A percentile compares a stretch with the other conserved stretches of the same genome.
Evolutionary conservation across 768 basidiomycete genomes (phyloP).

Genomic region (Serpula lacrymans): DNA sequence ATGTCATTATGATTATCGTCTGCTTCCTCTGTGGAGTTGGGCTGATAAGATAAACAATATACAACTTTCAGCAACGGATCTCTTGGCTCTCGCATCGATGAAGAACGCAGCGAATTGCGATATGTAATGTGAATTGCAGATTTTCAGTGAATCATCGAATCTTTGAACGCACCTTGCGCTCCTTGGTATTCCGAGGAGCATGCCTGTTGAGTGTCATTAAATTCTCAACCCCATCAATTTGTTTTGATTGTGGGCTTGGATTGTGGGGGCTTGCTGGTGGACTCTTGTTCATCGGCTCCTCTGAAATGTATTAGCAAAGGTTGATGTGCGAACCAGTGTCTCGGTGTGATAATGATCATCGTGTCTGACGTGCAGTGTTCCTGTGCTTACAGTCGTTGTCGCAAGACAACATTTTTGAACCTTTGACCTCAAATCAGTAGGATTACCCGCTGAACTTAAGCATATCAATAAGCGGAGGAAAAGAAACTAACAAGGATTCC

Average conservation of each 20-base stretch:
- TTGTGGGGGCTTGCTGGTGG: conserved; percentile 36
- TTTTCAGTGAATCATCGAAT: conserved; percentile 79
- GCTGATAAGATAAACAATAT: too few species aligned
- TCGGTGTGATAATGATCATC: conserved; percentile 55
- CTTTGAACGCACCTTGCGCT: conserved; percentile 81
- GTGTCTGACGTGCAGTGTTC: conserved; percentile 5
- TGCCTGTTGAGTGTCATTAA: conserved; percentile 74
- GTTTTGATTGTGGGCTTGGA: conserved; percentile 38
- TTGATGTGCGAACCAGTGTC: too few species aligned
- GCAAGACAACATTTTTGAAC: conserved; percentile 2
- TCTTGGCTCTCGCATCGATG: conserved; percentile 79
- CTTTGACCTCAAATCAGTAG: conserved; percentile 77
- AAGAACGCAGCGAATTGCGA: conserved; percentile 79
- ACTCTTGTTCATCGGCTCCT: conserved; percentile 24
- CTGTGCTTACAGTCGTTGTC: not conserved
- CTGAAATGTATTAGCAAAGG: too few species aligned
- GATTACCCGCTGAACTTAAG: conserved; percentile 86
- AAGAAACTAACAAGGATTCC: conserved; percentile 91
- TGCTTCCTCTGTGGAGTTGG: too few species aligned
- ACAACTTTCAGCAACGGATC: conserved; percentile 62
- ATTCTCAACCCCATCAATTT: conserved; percentile 51
- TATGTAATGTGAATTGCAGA: conserved; percentile 83
- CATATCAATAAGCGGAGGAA: conserved; percentile 89
- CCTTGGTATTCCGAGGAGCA: conserved; percentile 72
- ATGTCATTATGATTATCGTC: too few species aligned